Evolutionary conservation across 2,329 filamentous ascomycete genomes (phyloP), one percentile per base, ranked within the genome.

Genomic region (Tolypocladium paradoxum): DNA sequence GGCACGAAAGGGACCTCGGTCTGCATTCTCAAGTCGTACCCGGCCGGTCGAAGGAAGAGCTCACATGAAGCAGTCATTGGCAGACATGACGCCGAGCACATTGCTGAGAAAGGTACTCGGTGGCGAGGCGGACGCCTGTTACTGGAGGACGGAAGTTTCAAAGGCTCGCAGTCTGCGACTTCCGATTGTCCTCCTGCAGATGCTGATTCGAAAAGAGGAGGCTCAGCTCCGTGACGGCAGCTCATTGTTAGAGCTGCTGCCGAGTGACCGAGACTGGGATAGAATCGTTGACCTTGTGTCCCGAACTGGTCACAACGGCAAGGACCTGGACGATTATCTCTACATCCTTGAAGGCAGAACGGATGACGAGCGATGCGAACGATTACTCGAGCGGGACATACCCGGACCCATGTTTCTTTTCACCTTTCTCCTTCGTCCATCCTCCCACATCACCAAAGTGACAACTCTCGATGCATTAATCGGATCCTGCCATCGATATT

Each of bases 181-280:
- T 11, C 59, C 64, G 6, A 55, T 68, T 8, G 50, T 70, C n/a
- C 54, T 70, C 31, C 55, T 70, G 40, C 67, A 70, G 43, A 61
- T 65, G 58, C 49, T 63, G 24, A 56, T 70, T 40, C 62, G 63
- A 53, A 57, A 57, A 40, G 57, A 61, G 36, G 56, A 55, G 18
- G 52, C 47, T 8, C 56, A 56, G 18, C 53, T 61, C 14, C 51
- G 49, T 1, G 53, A 46, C 6, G 54, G 57, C 12, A 52, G 53
- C 27, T 50, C 58, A 18, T 50, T 68, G 14, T 52, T 61, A 2
- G 43, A 58, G 11, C 43, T 65, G 4, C 56, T 70, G 6, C 66
- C 66, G 9, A 54, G 54, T 6, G 43, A 59, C 6, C 18, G 50
- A 14, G 53, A 64, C 52, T 67, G 61, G 62, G 38, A 60, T 22